Conservation (phyloP, 1,139 yeast species). For the Yamadazyma siamensis region DNA sequence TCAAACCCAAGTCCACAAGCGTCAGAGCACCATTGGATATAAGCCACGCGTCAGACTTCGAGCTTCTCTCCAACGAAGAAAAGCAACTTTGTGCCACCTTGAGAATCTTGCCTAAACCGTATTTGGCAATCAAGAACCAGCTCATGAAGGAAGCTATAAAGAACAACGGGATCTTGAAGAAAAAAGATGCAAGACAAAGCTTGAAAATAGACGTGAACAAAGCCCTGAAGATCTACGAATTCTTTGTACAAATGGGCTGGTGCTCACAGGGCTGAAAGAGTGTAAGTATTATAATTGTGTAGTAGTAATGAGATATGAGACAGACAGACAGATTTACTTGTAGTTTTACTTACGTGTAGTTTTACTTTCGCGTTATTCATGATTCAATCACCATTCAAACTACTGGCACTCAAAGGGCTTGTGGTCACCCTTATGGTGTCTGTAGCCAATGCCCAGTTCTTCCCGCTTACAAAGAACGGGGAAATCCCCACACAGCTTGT, state of each 20-base stretch:
- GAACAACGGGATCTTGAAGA: constrained; percentile 79
- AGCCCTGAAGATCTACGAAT: constrained; percentile 85
- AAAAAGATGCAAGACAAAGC: constrained; percentile 78
- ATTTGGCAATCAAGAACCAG: constrained; percentile 88
- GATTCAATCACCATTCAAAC: too few relatives aligned
- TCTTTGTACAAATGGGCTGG: constrained; percentile 93
- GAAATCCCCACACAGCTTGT: constrained; percentile 35
- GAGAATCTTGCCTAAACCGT: constrained; percentile 88
- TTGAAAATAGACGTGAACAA: constrained; percentile 83
- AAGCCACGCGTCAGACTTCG: constrained; percentile 79
- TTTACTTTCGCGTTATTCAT: too few relatives aligned
- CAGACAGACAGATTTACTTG: too few relatives aligned
- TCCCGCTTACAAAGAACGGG: constrained; percentile 16
- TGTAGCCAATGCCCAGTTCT: constrained; percentile 13
- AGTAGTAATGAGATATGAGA: too few relatives aligned
- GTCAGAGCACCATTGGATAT: constrained; percentile 64
- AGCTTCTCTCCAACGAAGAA: constrained; percentile 79
- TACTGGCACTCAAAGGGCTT: too few relatives aligned
- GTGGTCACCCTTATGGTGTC: constrained; percentile 3
- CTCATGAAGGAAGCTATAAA: constrained; percentile 82
- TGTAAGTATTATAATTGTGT: constrained; percentile 1
- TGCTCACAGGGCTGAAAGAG: constrained; percentile 41
- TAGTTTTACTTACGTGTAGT: too few relatives aligned
- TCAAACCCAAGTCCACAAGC: constrained; percentile 35
- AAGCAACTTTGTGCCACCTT: constrained; percentile 79